phyloP scores from a whole-genome alignment of 169 alveolate species.

The Toxoplasma gondii region DNA sequence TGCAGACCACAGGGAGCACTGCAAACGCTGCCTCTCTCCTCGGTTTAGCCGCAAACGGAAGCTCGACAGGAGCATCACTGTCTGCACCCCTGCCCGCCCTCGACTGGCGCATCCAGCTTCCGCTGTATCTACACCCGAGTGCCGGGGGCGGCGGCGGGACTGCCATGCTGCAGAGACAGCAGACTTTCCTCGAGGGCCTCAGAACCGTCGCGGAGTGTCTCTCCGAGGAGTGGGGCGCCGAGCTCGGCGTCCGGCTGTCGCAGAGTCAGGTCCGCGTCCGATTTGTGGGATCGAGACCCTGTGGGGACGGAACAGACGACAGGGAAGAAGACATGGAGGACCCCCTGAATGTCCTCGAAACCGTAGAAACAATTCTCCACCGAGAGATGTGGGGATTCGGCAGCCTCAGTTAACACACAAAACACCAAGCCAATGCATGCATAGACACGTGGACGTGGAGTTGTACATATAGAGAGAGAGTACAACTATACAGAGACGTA shows the following conservation, averaged over 20 bases:
- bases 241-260: neutral
- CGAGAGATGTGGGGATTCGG: slow-evolving; percentile 36
- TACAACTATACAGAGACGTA: neutral
- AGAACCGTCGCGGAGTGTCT: neutral
- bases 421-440: neutral
- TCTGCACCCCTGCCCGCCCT: neutral
- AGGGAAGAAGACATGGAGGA: neutral
- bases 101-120: slow-evolving; percentile 31
- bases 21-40: neutral
- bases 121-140: neutral
- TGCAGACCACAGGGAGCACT: neutral
- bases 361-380: slow-evolving; percentile 11
- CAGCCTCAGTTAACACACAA: neutral
- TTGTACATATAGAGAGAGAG: neutral
- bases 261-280: neutral
- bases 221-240: slow-evolving; percentile 19
- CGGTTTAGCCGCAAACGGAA: neutral
- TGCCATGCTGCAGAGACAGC: neutral
- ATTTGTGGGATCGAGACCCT: neutral
- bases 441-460: neutral
- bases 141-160: neutral
- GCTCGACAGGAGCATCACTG: neutral
- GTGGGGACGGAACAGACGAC: neutral
- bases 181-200: slow-evolving; percentile 9
- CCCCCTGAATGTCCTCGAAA: slow-evolving; percentile 12